Percentiles rank a stretch among this genome's conserved stretches.
Evolutionary conservation across 2,329 filamentous ascomycete species (phyloP).

Genomic region (Sporothrix protearum): DNA sequence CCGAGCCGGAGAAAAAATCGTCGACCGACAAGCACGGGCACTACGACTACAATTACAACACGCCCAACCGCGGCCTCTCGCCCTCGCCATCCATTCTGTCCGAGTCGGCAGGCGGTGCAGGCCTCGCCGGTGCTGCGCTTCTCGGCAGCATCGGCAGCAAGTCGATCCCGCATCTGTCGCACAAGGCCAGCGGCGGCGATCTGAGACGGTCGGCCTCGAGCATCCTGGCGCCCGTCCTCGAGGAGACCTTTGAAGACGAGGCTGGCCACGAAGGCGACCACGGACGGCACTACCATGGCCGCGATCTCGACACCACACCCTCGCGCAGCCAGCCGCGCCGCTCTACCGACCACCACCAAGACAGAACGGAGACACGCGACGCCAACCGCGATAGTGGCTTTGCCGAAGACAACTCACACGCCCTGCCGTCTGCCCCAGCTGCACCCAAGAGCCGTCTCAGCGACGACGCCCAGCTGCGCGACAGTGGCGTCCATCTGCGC

Average conservation of each 20-base stretch:
- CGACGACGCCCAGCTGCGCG: slow-evolving; percentile 40
- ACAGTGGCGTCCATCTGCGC: slow-evolving; percentile 56
- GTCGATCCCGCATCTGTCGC: slow-evolving; percentile 12
- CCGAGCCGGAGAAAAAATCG: slow-evolving; percentile 23
- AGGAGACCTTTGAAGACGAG: slow-evolving; percentile 47
- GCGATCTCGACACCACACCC: slow-evolving; percentile 23
- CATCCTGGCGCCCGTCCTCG: slow-evolving; percentile 51
- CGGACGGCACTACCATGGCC: slow-evolving; percentile 26
- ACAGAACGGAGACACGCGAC: slow-evolving; percentile 33
- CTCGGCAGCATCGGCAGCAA: slow-evolving; percentile 19
- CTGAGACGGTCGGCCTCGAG: slow-evolving; percentile 33
- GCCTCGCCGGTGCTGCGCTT: background rate
- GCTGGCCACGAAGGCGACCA: background rate
- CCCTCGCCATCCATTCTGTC: slow-evolving; percentile 23
- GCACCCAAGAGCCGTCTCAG: slow-evolving; percentile 5
- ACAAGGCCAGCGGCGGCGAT: slow-evolving; percentile 22
- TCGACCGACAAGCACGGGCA: background rate
- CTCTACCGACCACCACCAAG: slow-evolving; percentile 4
- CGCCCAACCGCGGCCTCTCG: slow-evolving; percentile 16
- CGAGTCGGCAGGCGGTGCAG: background rate
- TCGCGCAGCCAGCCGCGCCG: slow-evolving; percentile 15
- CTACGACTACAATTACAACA: slow-evolving; percentile 18
- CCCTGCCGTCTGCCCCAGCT: background rate
- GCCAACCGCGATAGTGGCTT: slow-evolving; percentile 51
- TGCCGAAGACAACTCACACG: slow-evolving; percentile 37